Base-by-base conservation (phyloP, 768 basidiomycete genomes). In the Boletus barrowsii region DNA sequence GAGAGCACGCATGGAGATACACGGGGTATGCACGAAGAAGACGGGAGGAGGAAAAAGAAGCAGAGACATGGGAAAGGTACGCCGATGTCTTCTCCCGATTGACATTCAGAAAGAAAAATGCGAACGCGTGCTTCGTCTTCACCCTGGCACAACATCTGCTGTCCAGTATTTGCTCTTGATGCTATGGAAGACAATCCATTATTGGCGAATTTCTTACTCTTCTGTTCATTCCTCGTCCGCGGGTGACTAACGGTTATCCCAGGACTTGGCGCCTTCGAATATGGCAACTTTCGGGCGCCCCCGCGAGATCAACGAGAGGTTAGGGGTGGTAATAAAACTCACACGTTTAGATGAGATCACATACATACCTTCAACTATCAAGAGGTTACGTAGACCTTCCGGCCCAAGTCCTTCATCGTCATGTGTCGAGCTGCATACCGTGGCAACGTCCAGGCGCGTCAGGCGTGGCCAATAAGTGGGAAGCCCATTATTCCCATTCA, bases 241-340 rank as follows among this genome's bases (percentile, higher is more conserved):
- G 18, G 26, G 29, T 42, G 33, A 55, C 52, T 60, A 48, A 53
- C 24, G 36, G 43, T 49, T 42, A 58, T 58, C 50, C 17, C 54
- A 80, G 80, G 74, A 54, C 46, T 64, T 10, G 78, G 75, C 41
- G 61, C 57, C 43, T 53, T 68, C 14, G 63, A 70, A 49, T 78
- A 80, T 54, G 82, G 82, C 20, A 75, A 83, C 63, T 86, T 88
- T 74, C 82, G 80, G 54, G 80, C 80, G 20, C 82, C 84, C 20
- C 87, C 86, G 0, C 82, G 78, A 63, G 84, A 84, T 32, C 74
- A 82, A 53, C 82, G 81, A 56, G 84, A 88, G 57, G 62, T 86
- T 48, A 86, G 79, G 68, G 79, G 80, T 55, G 87, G 87, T 43
- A 88, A 89, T 67, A 80, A 81, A 71, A 85, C 87, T 37, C 73